Evolutionary conservation across 495 filamentous ascomycete species (phyloP), one percentile per base, ranked within the genome.

Genomic region (Xylaria venustula): DNA sequence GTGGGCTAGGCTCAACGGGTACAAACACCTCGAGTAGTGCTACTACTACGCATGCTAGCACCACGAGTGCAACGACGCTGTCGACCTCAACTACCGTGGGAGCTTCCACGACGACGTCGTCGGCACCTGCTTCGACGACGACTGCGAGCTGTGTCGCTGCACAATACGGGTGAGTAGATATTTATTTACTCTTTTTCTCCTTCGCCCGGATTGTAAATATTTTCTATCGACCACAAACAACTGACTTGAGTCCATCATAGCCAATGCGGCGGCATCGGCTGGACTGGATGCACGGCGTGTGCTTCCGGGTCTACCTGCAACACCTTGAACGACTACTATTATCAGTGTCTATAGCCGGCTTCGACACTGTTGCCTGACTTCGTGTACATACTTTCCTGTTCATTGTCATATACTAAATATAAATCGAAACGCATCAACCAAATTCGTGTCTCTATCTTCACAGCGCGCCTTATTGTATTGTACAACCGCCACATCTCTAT

Each of bases 241-340:
- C 48, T 60, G 17, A 60, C 58, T 23, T 7, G n/a, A 46, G 51
- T 36, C 26, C 0, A 0, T 22, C 0, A 26, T 26, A 76, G 74
- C 1, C 81, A 84, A 63, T 84, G 81, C 54, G 78, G 77, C n/a
- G 81, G 81, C 12, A 74, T 52, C 52, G 67, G 60, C 48, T 83
- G 75, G 76, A 73, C 73, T 22, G 81, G 79, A 1, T 71, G 78
- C 46, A 81, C 73, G 23, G 68, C 60, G 6, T 84, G 81, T 49
- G 67, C 64, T 0, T 19, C 74, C 5, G 71, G 74, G 25, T 76
- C 75, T 6, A 71, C 75, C 36, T 84, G 81, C 67, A 65, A 62
- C 48, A 73, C 67, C 20, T 66, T 73, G 60, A 82, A 81, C 62
- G 72, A 76, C 17, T 83, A 75, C 53, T 84, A 83, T 54, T 77